Base-by-base conservation (phyloP, 2,329 filamentous ascomycete species). In the Alternaria angustiovoidea region DNA sequence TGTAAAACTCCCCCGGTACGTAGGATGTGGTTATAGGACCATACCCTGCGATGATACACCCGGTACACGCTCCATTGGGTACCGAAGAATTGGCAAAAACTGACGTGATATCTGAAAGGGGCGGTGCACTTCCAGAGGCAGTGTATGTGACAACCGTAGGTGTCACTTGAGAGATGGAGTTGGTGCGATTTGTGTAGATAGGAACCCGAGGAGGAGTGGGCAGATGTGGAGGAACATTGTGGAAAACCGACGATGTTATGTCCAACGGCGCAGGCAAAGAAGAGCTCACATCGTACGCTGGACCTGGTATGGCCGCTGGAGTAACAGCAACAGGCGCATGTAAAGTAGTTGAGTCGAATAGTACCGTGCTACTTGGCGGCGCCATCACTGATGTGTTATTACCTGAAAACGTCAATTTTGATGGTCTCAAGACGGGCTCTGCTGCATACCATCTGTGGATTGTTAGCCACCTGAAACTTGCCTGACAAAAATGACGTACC, bases 11-110 rank as follows among this genome's bases (percentile, higher is more conserved):
- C 5, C 32, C 26, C n/a, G 49, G 12, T 5, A 59, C 28, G 49
- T 62, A 73, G 26, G 36, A 73, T 14, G 70, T 68, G 4, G 72
- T 75, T 7, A 62, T 42, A 7, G 72, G 73, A 14, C 61, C 56
- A 4, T 66, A 59, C 0, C 70, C 75, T 51, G 73, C 63, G 11
- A 78, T 59, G 1, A 71, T 66, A 48, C 75, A 78, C 22, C 75
- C 75, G 5, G 74, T 75, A 47, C 75, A 78, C n/a, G 38, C 24
- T 18, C 59, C 47, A 47, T 57, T 20, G 16, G 20, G 26, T 20
- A 24, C 41, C 12, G 52, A 54, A 2, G 62, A 42, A 12, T 51
- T 62, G 22, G 26, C 46, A 32, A 24, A 12, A 22, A 20, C 20
- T 16, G 55, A 43, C 7, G 49, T 52, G 14, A 24, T 28, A 9